phyloP scores from a whole-genome alignment of 371 early-diverging fungal species.

The Rhizopus arrhizus region DNA sequence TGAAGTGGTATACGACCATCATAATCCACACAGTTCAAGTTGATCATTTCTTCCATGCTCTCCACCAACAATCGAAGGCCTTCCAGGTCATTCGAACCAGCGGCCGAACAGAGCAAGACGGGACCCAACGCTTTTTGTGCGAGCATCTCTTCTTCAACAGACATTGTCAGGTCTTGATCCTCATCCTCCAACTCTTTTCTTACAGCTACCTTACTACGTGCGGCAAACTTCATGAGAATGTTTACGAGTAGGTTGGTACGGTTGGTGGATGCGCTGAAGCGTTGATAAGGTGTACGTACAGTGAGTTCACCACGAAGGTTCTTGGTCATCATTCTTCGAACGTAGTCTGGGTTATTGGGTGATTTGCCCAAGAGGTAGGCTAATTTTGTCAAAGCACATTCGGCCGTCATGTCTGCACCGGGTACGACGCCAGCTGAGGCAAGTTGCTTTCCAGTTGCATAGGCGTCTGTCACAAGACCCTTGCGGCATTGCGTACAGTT shows the following conservation, averaged over 20 bases:
- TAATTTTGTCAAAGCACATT: conserved; percentile 94
- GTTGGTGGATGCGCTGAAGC: conserved; percentile 58
- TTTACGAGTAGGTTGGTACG: conserved; percentile 58
- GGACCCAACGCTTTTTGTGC: conserved; percentile 83
- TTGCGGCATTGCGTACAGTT: conserved; percentile 92
- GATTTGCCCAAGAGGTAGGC: conserved; percentile 82
- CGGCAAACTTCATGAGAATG: conserved; percentile 42
- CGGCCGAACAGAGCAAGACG: conserved; percentile 85
- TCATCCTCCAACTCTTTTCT: conserved; percentile 18
- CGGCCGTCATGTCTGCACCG: conserved; percentile 97
- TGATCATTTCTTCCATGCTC: conserved; percentile 56
- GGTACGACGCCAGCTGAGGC: conserved; percentile 85
- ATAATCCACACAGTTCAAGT: conserved; percentile 84
- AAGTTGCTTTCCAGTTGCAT: conserved; percentile 90
- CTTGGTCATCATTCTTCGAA: conserved; percentile 78
- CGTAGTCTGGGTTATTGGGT: conserved; percentile 62
- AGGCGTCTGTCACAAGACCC: conserved; percentile 88
- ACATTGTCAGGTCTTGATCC: conserved; percentile 31
- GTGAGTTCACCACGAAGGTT: conserved; percentile 95
- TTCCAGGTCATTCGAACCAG: conserved; percentile 81
- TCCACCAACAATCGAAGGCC: conserved; percentile 70
- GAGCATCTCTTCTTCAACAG: conserved; percentile 62
- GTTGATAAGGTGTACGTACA: conserved; percentile 60
- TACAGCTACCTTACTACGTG: conserved; percentile 23
- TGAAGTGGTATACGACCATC: conserved; percentile 86